Conservation (phyloP, 768 basidiomycete species). For the Mycena sanguinolenta region DNA sequence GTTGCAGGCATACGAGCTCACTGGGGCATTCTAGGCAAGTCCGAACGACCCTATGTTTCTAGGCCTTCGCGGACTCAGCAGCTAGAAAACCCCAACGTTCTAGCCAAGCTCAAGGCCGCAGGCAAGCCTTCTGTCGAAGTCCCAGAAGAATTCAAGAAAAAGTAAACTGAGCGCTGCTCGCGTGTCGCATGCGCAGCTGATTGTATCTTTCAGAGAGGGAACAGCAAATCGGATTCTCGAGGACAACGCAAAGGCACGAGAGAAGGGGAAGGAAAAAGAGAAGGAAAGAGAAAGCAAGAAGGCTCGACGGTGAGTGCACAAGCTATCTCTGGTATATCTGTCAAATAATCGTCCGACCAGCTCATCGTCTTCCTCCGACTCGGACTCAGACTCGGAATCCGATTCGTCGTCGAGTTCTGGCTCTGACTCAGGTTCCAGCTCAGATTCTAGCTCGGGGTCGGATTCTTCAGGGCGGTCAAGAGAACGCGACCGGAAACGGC, state of each 20-base stretch:
- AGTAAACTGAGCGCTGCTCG: conserved; percentile 55
- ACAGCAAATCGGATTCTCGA: conserved; percentile 90
- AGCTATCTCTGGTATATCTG: background rate
- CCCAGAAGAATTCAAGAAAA: conserved; percentile 91
- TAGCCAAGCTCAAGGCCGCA: conserved; percentile 76
- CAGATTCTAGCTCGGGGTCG: conserved; percentile 56
- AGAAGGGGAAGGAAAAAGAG: conserved; percentile 56
- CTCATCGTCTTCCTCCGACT: conserved; percentile 54
- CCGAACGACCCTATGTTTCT: conserved; percentile 82
- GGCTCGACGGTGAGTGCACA: conserved; percentile 49
- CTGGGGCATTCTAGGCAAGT: conserved; percentile 63
- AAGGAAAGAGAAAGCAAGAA: conserved; percentile 55
- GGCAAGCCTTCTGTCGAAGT: conserved; percentile 86
- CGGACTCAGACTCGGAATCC: conserved; percentile 53
- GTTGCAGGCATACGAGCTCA: background rate
- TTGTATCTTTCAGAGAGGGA: conserved; percentile 64
- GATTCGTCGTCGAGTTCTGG: conserved; percentile 42
- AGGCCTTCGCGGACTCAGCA: conserved; percentile 92
- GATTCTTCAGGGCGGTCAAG: conserved; percentile 56
- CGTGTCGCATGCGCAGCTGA: conserved; percentile 7
- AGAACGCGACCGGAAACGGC: conserved; percentile 56
- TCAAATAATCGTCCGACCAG: conserved; percentile 31
- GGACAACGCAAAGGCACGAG: conserved; percentile 83
- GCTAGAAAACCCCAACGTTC: conserved; percentile 80
- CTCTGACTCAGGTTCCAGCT: conserved; percentile 43